These are phyloP conservation scores for Dysphania ambrosioides DNA, from an alignment of 148 eudicot species.

Conservation along the genomic window DNA sequence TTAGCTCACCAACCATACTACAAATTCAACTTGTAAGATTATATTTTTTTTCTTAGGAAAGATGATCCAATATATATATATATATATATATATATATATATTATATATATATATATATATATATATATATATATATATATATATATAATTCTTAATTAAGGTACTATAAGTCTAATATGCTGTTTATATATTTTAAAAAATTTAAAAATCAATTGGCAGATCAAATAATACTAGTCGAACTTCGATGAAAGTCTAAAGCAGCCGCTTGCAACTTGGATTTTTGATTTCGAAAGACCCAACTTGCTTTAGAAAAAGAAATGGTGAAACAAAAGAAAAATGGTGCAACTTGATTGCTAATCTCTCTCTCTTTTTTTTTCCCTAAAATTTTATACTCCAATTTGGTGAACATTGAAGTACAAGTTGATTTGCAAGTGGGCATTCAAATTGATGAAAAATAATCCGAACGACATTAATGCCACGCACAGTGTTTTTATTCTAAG, in stretches of 20 bases:
- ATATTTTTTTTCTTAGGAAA: background rate
- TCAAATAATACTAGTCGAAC: background rate
- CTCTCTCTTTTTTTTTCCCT: background rate
- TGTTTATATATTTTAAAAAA: no score
- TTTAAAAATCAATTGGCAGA: background rate
- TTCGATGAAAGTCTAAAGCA: no score
- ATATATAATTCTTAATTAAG: no score
- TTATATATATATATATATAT: no score
- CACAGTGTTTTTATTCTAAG: background rate
- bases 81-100: no score
- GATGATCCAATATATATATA: no score
- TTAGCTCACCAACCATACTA: background rate
- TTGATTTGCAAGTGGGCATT: slow-evolving; percentile 41
- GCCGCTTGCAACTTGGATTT: slow-evolving; percentile 19
- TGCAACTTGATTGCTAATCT: slow-evolving; percentile 25
- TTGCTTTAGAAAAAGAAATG: slow-evolving; percentile 13
- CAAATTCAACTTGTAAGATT: background rate
- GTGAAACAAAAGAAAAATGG: background rate
- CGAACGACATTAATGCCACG: slow-evolving; percentile 15
- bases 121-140: no score
- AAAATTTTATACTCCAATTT: slow-evolving; percentile 14
- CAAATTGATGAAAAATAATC: slow-evolving; percentile 3
- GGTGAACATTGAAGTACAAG: slow-evolving; percentile 24
- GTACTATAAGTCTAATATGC: no score
- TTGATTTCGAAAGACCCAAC: slow-evolving; percentile 17